These are phyloP conservation scores for Amaranthus palmeri DNA, from an alignment of 148 eudicot genomes.

Conservation along the genomic window DNA sequence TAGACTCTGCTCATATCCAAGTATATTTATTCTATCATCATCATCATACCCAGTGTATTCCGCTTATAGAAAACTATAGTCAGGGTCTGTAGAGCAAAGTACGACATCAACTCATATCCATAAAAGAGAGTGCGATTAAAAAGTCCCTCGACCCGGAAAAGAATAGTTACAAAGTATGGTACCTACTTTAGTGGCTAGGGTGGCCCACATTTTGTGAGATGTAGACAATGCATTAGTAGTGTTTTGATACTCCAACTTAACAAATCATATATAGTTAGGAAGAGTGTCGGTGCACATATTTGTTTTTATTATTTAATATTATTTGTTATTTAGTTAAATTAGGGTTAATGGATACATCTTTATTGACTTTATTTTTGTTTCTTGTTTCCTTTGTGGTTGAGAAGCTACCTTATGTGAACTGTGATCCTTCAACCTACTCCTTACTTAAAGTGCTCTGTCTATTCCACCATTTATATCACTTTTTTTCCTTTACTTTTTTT, in stretches of 20 bases:
- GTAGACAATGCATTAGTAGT: constrained; percentile 20
- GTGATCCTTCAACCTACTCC: neutral
- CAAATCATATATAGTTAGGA: neutral
- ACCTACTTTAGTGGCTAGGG: constrained; percentile 12
- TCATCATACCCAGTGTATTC: no score
- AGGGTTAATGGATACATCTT: neutral
- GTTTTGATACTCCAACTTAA: neutral
- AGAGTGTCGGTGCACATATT: constrained; percentile 29
- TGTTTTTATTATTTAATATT: neutral
- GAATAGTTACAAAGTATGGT: neutral
- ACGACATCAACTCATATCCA: no score
- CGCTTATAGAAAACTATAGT: no score
- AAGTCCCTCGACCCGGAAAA: no score
- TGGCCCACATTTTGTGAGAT: constrained; percentile 4
- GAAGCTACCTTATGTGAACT: neutral
- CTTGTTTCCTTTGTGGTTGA: constrained; percentile 9
- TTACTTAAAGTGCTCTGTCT: no score
- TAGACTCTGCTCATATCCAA: no score
- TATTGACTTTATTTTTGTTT: constrained; percentile 1
- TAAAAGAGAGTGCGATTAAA: no score
- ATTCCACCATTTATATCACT: neutral
- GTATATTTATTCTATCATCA: no score
- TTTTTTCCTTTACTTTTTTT: neutral
- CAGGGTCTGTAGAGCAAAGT: no score
- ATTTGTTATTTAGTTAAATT: neutral